Conservation (phyloP, 2,329 filamentous ascomycete genomes). For the Blastomyces gilchristii region DNA sequence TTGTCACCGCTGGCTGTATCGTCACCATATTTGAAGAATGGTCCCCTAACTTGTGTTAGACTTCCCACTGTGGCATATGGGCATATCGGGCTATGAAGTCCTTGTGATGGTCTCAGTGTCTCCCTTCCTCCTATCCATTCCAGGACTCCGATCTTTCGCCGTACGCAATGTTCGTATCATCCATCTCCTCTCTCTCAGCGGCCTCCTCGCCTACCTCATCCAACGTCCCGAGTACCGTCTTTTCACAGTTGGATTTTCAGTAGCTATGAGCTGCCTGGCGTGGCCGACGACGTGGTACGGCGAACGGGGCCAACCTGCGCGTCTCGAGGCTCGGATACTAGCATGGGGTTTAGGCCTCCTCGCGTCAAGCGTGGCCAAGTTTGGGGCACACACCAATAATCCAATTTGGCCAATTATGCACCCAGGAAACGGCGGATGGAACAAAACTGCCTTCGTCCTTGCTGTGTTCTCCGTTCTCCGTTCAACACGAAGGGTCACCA, state of each 20-base stretch:
- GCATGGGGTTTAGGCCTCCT: slow-evolving; percentile 75
- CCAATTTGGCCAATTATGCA: slow-evolving; percentile 95
- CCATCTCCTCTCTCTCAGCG: slow-evolving; percentile 67
- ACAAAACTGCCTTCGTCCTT: slow-evolving; percentile 67
- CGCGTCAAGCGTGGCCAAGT: slow-evolving; percentile 79
- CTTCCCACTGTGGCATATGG: slow-evolving; percentile 98
- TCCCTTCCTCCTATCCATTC: slow-evolving; percentile 66
- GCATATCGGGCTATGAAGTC: slow-evolving; percentile 90
- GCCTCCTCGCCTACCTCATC: slow-evolving; percentile 69
- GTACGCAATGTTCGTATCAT: slow-evolving; percentile 58
- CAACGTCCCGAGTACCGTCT: slow-evolving; percentile 63
- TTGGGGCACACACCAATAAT: slow-evolving; percentile 89
- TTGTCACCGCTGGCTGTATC: background rate
- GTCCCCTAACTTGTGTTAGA: slow-evolving; percentile 41
- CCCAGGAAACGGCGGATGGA: slow-evolving; percentile 80
- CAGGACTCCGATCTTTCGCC: slow-evolving; percentile 56
- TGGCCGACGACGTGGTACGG: slow-evolving; percentile 76
- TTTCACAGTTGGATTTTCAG: slow-evolving; percentile 68
- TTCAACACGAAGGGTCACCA: slow-evolving; percentile 58
- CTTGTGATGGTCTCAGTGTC: slow-evolving; percentile 76
- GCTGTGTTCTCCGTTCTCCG: slow-evolving; percentile 65
- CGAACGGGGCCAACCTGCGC: slow-evolving; percentile 61
- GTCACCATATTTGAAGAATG: background rate
- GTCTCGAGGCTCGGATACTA: slow-evolving; percentile 70
- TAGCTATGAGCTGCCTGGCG: slow-evolving; percentile 68